Conservation (phyloP, 345 rosid species). For the Eucalyptus grandis region DNA sequence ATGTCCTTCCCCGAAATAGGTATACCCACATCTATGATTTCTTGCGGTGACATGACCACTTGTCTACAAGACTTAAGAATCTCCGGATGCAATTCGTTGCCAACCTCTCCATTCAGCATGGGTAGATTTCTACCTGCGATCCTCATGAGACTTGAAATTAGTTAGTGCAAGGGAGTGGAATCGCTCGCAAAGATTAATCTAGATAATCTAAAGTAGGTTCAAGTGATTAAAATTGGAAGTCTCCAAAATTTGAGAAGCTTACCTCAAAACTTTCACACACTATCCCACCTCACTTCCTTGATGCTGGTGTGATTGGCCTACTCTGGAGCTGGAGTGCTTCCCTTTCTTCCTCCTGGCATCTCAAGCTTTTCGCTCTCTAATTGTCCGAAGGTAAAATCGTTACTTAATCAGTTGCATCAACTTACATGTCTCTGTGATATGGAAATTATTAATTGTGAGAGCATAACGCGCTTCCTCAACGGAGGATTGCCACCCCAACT, state of each 20-base stretch:
- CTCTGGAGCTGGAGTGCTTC: not conserved
- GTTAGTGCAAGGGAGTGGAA: fast-evolving
- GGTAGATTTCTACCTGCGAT: not conserved
- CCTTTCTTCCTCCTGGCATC: not conserved
- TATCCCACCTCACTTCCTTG: not conserved
- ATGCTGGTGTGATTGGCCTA: not conserved
- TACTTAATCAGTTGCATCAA: not conserved
- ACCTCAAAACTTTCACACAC: not conserved
- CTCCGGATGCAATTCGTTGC: fast-evolving
- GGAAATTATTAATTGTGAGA: not conserved
- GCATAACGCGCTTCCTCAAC: not conserved
- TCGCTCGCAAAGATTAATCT: not conserved
- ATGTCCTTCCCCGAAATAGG: not conserved
- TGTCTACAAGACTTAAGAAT: not conserved
- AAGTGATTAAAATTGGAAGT: fast-evolving
- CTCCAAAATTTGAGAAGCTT: not conserved
- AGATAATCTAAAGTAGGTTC: not conserved
- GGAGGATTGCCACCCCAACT: not conserved
- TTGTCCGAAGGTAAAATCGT: not conserved
- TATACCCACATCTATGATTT: not conserved
- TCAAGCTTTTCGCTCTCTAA: fast-evolving
- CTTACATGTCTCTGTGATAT: not conserved
- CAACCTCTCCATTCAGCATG: not conserved
- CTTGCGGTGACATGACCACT: not conserved
- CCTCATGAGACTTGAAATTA: not conserved